Conservation (phyloP, 2,329 filamentous ascomycete species). For the Cercospora zeae-maydis region DNA sequence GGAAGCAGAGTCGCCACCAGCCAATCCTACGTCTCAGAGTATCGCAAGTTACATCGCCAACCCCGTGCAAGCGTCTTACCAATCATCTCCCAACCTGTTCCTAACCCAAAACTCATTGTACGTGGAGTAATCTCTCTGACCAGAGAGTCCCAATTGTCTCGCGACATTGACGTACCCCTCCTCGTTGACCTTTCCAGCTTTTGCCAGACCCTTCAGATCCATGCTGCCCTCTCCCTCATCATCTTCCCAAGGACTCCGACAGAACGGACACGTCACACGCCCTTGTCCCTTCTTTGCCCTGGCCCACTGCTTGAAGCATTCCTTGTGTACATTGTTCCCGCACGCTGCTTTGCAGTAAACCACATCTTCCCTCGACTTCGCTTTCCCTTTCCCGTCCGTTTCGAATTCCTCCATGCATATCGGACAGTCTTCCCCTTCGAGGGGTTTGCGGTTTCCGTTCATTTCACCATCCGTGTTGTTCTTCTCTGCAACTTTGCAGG, state of each 20-base stretch:
- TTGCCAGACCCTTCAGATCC: conserved; percentile 26
- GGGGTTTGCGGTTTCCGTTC: conserved; percentile 53
- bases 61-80: background rate
- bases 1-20: background rate
- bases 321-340: conserved; percentile 60
- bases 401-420: conserved; percentile 50
- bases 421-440: conserved; percentile 59
- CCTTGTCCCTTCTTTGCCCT: conserved; percentile 26
- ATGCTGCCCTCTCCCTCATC: conserved; percentile 15
- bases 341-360: conserved; percentile 60
- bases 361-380: conserved; percentile 40
- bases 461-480: conserved; percentile 39
- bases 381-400: conserved; percentile 11
- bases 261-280: conserved; percentile 35
- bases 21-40: background rate
- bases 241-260: conserved; percentile 31
- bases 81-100: conserved; percentile 6
- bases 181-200: conserved; percentile 22
- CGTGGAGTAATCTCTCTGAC: conserved; percentile 32
- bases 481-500: conserved; percentile 34
- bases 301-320: conserved; percentile 55
- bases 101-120: conserved; percentile 31
- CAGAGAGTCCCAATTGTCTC: conserved; percentile 31
- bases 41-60: background rate
- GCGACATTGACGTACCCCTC: conserved; percentile 38